Evolutionary conservation across 2,329 filamentous ascomycete species (phyloP), one percentile per base, ranked within the genome.

Genomic region (Exophiala bonariae): DNA sequence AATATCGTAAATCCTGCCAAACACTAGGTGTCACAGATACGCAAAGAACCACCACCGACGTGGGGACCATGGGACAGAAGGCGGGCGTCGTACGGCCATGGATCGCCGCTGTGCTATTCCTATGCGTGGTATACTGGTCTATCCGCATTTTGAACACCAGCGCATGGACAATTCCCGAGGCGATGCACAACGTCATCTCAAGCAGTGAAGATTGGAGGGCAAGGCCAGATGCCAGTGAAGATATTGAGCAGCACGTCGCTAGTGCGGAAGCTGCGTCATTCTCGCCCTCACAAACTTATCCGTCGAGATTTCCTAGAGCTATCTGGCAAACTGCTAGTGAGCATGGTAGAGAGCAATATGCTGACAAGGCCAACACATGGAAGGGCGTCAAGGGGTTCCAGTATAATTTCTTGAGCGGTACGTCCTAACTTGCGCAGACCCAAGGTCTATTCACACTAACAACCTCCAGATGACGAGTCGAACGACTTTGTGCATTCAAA

Each of bases 401-500:
- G 19, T 43, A 48, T 34, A 48, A 48, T 23, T 35, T 48, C 19
- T 37, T 48, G 40, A 48, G 28, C 22, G 45, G 45, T 48, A 41
- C 8, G 35, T 34, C 14, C 6, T 34, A n/a, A 34, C n/a, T n/a
- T n/a, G 23, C 23, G 23, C 6, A 6, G 23, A 26, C 23, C 11
- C 11, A 6, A 26, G 23, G 23, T 26, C 23, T 6, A 26, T 6
- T 26, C 11, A 11, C 6, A 26, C 23, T 26, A 11, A 26, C 14
- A 7, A 7, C 13, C n/a, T 14, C 8, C 85, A 1, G 85, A 88
- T 55, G 72, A 74, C 57, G 87, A 86, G 56, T 82, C 83, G 53
- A 59, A 83, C 57, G 69, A 77, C 19, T 89, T 86, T 55, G 80
- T 88, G 30, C 81, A 87, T 61, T 76, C 77, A 33, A 77, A 86